A percentile compares a stretch with the other conserved stretches of the same genome.
Conservation (phyloP, 1,284 basidiomycete genomes). For the Coriolopsis trogii region DNA sequence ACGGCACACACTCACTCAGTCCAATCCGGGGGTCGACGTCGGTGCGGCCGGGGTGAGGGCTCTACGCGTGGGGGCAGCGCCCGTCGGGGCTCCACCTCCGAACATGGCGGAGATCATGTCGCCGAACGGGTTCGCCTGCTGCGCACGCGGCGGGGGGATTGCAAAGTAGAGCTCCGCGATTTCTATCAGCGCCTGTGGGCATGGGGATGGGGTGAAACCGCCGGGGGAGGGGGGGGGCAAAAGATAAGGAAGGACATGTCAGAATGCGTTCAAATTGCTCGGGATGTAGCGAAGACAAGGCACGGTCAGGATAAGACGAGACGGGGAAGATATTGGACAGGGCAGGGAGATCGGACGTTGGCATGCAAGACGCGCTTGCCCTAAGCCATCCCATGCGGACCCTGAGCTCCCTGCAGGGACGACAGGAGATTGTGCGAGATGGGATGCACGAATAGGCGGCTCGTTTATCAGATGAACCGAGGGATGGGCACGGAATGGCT, state of each 20-base stretch:
- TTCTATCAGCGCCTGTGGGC: constrained; percentile 43
- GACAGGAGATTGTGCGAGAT: constrained; percentile 7
- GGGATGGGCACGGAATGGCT: constrained; percentile 1
- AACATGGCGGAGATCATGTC: constrained; percentile 86
- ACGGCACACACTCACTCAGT: no score
- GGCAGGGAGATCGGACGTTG: not conserved
- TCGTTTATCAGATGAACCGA: constrained; percentile 15
- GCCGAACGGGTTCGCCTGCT: constrained; percentile 77
- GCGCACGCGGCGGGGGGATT: constrained; percentile 70
- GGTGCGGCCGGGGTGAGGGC: constrained; percentile 44
- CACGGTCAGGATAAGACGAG: no score
- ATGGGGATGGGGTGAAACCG: constrained; percentile 13
- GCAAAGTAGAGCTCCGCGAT: constrained; percentile 81
- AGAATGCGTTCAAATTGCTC: constrained; percentile 7
- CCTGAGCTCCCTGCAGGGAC: constrained; percentile 2
- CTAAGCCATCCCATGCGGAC: not conserved
- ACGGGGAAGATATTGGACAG: no score
- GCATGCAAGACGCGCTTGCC: constrained; percentile 1
- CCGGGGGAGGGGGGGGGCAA: constrained; percentile 7
- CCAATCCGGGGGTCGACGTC: constrained; percentile 37
- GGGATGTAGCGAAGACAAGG: constrained; percentile 7
- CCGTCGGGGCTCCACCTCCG: constrained; percentile 48
- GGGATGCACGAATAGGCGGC: not conserved
- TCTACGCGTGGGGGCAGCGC: constrained; percentile 38
- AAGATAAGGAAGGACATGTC: constrained; percentile 1